Percentiles rank a stretch among this genome's conserved stretches.
phyloP scores from a whole-genome alignment of 495 filamentous ascomycete genomes.

The Glonium stellatum region DNA sequence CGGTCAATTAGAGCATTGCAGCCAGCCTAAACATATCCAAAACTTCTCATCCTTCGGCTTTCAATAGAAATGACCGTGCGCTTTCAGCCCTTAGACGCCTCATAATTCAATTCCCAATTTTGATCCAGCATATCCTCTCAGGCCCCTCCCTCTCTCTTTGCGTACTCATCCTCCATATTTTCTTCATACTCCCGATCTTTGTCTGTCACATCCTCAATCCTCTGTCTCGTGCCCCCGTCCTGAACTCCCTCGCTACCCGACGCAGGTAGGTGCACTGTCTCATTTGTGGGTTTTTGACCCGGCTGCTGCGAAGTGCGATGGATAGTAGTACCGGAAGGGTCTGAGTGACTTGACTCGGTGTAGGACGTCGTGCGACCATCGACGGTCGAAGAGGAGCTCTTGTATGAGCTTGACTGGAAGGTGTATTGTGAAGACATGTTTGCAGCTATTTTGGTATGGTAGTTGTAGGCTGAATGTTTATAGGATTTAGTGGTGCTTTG shows the following conservation, averaged over 20 bases:
- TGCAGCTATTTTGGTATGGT: neutral
- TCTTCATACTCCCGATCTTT: neutral
- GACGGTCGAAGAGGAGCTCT: neutral
- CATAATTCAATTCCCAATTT: too few species aligned
- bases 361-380: neutral
- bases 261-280: neutral
- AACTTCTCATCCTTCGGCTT: too few species aligned
- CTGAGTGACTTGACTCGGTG: neutral
- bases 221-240: neutral
- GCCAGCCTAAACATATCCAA: too few species aligned
- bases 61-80: too few species aligned
- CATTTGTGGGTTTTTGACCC: neutral
- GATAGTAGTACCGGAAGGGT: neutral
- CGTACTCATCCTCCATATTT: slow-evolving; percentile 7
- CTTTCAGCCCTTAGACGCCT: too few species aligned
- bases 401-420: neutral
- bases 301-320: slow-evolving; percentile 4
- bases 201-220: slow-evolving; percentile 6
- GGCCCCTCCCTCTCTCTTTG: slow-evolving; percentile 9
- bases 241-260: neutral
- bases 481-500: too few species aligned
- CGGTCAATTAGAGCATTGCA: too few species aligned
- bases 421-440: neutral
- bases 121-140: neutral
- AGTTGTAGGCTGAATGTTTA: neutral